phyloP scores from a whole-genome alignment of 306 rosid species.

The Carpinus fangiana region DNA sequence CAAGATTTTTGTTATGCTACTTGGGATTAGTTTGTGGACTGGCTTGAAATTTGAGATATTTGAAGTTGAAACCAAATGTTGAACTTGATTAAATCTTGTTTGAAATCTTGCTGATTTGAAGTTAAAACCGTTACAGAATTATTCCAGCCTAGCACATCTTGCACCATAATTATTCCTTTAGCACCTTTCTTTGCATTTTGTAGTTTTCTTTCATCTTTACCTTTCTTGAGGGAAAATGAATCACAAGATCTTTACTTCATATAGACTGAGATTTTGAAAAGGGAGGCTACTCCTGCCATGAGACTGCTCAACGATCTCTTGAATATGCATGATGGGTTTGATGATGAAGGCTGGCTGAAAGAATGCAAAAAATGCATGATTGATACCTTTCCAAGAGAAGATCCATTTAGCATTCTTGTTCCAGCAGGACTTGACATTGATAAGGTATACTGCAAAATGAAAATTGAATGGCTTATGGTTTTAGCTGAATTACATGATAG shows the following conservation, averaged over 20 bases:
- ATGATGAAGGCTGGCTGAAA: slow-evolving; percentile 74
- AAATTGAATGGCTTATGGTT: slow-evolving; percentile 14
- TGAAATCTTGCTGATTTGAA: slow-evolving; percentile 12
- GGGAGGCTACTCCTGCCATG: slow-evolving; percentile 90
- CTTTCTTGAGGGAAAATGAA: neutral
- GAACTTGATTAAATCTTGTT: neutral
- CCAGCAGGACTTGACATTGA: slow-evolving; percentile 88
- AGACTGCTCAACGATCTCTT: slow-evolving; percentile 87
- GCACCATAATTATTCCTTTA: neutral
- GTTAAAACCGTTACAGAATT: slow-evolving; percentile 3
- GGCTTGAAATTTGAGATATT: neutral
- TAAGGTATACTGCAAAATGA: slow-evolving; percentile 48
- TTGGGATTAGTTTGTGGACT: neutral
- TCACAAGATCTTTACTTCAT: slow-evolving; percentile 4
- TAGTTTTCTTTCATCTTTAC: neutral
- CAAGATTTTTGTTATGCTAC: neutral
- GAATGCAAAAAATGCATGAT: slow-evolving; percentile 71
- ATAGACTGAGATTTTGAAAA: slow-evolving; percentile 87
- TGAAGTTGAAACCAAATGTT: neutral
- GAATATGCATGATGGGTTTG: slow-evolving; percentile 72
- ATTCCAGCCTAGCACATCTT: slow-evolving; percentile 25
- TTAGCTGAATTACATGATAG: slow-evolving; percentile 4
- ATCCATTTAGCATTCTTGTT: slow-evolving; percentile 88
- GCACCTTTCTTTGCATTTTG: neutral
- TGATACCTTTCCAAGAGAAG: slow-evolving; percentile 80